A percentile compares a stretch with the other conserved stretches of the same genome.
Evolutionary conservation across 768 basidiomycete genomes (phyloP).

Genomic region (Mycena chlorophos): DNA sequence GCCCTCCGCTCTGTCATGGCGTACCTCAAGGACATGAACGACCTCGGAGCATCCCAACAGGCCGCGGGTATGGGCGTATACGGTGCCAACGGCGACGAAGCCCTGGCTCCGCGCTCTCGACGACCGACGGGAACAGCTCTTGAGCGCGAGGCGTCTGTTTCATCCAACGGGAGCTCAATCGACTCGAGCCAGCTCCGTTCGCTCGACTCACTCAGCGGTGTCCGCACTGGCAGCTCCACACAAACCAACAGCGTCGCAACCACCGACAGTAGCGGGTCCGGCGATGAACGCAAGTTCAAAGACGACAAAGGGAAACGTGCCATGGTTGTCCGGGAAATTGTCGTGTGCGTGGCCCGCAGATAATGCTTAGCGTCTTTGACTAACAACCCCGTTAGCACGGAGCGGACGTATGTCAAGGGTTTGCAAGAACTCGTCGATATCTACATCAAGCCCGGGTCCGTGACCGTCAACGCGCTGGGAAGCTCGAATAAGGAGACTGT

Average conservation of each 20-base stretch:
- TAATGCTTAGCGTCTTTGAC: conserved; percentile 19
- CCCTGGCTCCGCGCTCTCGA: conserved; percentile 49
- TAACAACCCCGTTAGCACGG: conserved; percentile 60
- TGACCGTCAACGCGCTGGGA: conserved; percentile 67
- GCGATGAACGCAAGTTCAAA: conserved; percentile 86
- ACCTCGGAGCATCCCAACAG: conserved; percentile 75
- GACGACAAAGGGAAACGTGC: conserved; percentile 85
- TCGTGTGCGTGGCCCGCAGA: conserved; percentile 59
- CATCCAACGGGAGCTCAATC: conserved; percentile 45
- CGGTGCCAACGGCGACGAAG: conserved; percentile 50
- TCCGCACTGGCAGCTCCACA: conserved; percentile 59
- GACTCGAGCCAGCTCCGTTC: conserved; percentile 62
- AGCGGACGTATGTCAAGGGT: conserved; percentile 93
- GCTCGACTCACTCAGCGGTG: conserved; percentile 58
- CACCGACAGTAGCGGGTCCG: conserved; percentile 73
- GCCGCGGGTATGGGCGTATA: conserved; percentile 58
- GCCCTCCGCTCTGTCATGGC: conserved; percentile 93
- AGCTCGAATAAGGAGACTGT: conserved; percentile 79
- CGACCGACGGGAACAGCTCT: conserved; percentile 68
- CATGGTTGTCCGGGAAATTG: conserved; percentile 86
- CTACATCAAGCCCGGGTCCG: conserved; percentile 84
- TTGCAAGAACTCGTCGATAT: conserved; percentile 92
- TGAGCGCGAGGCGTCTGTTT: conserved; percentile 57
- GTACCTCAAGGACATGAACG: conserved; percentile 94
- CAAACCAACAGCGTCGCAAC: conserved; percentile 74